Conservation (phyloP, 2,329 filamentous ascomycete species). For the Talaromyces sp. region DNA sequence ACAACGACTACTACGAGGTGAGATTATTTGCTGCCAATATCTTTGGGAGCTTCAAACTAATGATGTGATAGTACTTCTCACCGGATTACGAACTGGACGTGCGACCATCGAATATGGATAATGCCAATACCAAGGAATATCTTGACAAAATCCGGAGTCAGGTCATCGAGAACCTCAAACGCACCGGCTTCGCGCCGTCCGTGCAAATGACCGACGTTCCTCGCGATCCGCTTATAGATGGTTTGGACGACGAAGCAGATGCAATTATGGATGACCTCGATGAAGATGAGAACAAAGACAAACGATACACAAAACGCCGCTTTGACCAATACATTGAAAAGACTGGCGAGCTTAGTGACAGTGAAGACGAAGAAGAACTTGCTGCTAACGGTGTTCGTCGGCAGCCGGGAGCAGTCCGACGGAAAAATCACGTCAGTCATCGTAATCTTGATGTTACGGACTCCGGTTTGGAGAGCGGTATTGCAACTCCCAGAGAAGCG, state of each 20-base stretch:
- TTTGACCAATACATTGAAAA: constrained; percentile 75
- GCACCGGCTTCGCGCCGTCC: constrained; percentile 58
- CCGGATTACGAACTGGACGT: constrained; percentile 67
- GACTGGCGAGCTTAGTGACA: constrained; percentile 78
- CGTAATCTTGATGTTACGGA: constrained; percentile 54
- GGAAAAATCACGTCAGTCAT: constrained; percentile 58
- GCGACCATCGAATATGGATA: constrained; percentile 67
- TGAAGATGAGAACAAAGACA: constrained; percentile 80
- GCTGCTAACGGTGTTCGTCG: constrained; percentile 63
- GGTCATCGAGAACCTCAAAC: constrained; percentile 62
- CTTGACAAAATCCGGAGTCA: constrained; percentile 62
- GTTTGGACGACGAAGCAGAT: constrained; percentile 61
- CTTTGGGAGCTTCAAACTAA: not conserved
- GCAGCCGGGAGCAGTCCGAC: constrained; percentile 45
- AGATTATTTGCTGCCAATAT: constrained; percentile 15
- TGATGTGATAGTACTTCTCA: constrained; percentile 55
- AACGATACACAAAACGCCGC: constrained; percentile 71
- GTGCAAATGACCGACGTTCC: constrained; percentile 63
- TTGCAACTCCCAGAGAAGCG: constrained; percentile 42
- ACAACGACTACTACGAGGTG: constrained; percentile 89
- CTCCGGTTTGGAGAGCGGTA: constrained; percentile 50
- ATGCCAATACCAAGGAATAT: constrained; percentile 63
- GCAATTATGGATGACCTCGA: constrained; percentile 66
- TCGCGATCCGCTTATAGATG: constrained; percentile 48
- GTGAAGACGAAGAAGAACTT: constrained; percentile 77